Evolutionary conservation across 1,139 yeast genomes (phyloP), one percentile per base, ranked within the genome.

Genomic region (Arxiozyma bovina): DNA sequence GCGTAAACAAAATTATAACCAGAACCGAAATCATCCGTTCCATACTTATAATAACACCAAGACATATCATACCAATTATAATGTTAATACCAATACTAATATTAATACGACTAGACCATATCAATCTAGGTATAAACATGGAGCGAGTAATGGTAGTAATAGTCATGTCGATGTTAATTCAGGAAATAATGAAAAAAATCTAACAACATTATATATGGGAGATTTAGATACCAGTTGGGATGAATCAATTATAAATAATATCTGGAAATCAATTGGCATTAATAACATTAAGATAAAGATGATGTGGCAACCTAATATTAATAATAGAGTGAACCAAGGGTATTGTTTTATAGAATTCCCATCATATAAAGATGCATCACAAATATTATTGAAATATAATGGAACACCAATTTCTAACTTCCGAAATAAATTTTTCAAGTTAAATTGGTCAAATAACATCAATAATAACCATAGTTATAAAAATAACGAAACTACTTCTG

Each of bases 151-250:
- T 34, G 22, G 38, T 44, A 21, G 38, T 34, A 38, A 34, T 23
- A 43, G 34, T 21, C 21, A 11, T 20, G 34, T 44, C 18, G 20
- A 23, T 25, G 43, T 22, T 42, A 42, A 21, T 21, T 11, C 15
- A 38, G 20, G 17, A 9, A 30, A 6, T 20, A 30, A 18, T 20
- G 42, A 27, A 8, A 27, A 27, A 7, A 8, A 4, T 23, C 20
- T 21, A 40, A 22, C 44, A 20, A 25, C 43, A 4, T n/a, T 68
- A 40, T 68, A 67, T 52, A 85, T 85, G 93, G 93, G 93, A 22
- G 93, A 85, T 64, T 72, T 85, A 60, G 91, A 85, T 63, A 87
- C 87, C 20, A 79, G 82, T 77, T 77, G 87, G 71, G 87, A 83
- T 61, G 91, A 85, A 64, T 67, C 70, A 25, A 78, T 78, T 1